phyloP scores from a whole-genome alignment of 2,329 filamentous ascomycete species.

The Pseudocercospora macadamiae region DNA sequence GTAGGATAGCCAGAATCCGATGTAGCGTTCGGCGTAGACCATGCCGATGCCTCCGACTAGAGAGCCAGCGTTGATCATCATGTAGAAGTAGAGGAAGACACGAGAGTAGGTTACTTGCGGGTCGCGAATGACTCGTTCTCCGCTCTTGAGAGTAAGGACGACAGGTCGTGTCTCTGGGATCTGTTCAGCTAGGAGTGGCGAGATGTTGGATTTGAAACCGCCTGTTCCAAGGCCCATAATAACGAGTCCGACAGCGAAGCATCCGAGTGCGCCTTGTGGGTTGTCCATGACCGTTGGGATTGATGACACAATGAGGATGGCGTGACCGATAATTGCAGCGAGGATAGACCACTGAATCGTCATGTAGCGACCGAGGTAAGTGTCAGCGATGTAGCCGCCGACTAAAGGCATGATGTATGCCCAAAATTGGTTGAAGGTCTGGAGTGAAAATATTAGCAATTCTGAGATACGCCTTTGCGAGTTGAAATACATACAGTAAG shows the following conservation, averaged over 20 bases:
- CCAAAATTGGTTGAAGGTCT: slow-evolving; percentile 53
- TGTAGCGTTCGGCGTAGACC: slow-evolving; percentile 66
- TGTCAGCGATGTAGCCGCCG: slow-evolving; percentile 62
- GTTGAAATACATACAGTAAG: slow-evolving; percentile 33
- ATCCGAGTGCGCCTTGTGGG: slow-evolving; percentile 59
- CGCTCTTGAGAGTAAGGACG: slow-evolving; percentile 44
- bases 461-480: too few relatives aligned
- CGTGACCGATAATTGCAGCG: slow-evolving; percentile 67
- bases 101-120: slow-evolving; percentile 51
- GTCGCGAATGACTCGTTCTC: slow-evolving; percentile 52
- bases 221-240: slow-evolving; percentile 75
- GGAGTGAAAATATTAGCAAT: not conserved
- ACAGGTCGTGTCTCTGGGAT: slow-evolving; percentile 44
- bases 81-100: slow-evolving; percentile 66
- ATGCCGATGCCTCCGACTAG: slow-evolving; percentile 65
- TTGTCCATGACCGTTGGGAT: slow-evolving; percentile 65
- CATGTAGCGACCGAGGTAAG: slow-evolving; percentile 68
- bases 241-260: slow-evolving; percentile 65
- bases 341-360: slow-evolving; percentile 69
- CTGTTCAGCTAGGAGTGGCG: slow-evolving; percentile 54
- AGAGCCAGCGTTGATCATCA: slow-evolving; percentile 72
- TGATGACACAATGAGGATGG: slow-evolving; percentile 66
- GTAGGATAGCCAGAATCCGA: slow-evolving; percentile 69
- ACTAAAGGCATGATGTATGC: slow-evolving; percentile 51
- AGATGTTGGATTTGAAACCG: slow-evolving; percentile 80